These are phyloP conservation scores for Anaeromyces robustus DNA, from an alignment of 192 early-diverging fungal species.

Conservation along the genomic window DNA sequence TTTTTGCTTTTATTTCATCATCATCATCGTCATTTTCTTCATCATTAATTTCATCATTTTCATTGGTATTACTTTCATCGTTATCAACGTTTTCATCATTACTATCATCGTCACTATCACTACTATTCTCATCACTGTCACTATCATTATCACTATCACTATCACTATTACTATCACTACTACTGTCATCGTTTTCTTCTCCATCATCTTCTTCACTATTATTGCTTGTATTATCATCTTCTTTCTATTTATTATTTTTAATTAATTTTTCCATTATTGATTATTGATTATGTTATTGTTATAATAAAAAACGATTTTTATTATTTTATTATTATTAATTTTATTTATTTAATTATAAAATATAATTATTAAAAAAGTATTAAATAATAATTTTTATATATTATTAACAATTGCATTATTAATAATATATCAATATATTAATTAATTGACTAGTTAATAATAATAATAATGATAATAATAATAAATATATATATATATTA, in stretches of 20 bases:
- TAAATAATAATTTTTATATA: too few species aligned
- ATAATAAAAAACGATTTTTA: too few species aligned
- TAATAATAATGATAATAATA: too few species aligned
- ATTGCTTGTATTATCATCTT: constrained; percentile 10
- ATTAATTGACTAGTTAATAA: too few species aligned
- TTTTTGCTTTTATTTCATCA: constrained; percentile 4
- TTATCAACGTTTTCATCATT: constrained; percentile 14
- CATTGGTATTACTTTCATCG: constrained; percentile 10
- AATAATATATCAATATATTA: too few species aligned
- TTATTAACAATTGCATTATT: too few species aligned
- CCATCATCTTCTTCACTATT: constrained; percentile 6
- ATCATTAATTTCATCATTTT: constrained; percentile 20
- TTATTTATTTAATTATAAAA: too few species aligned
- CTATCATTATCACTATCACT: constrained; percentile 18
- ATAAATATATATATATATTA: too few species aligned
- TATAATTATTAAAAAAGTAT: too few species aligned
- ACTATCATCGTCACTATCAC: constrained; percentile 17
- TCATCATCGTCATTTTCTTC: constrained; percentile 10
- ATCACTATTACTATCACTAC: constrained; percentile 5
- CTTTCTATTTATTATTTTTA: constrained; percentile 10
- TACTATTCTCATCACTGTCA: constrained; percentile 13
- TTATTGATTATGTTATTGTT: too few species aligned
- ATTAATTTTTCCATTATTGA: constrained; percentile 3
- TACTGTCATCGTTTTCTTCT: constrained; percentile 18
- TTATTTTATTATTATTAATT: too few species aligned